phyloP scores from a whole-genome alignment of 306 rosid species.

The Lithocarpus polystachyus region DNA sequence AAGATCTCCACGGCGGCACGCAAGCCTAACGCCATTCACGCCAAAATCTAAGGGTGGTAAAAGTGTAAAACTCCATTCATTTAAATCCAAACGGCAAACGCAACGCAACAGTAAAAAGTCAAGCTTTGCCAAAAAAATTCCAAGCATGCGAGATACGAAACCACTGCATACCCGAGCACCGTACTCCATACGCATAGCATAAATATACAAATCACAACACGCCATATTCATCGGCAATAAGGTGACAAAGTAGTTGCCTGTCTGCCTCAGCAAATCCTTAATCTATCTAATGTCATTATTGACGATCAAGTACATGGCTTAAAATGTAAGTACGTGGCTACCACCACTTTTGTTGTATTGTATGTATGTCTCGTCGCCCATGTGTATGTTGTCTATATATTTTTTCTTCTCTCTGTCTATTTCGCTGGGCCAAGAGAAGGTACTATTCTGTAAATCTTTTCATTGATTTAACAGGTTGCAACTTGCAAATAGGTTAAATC shows the following conservation, averaged over 20 bases:
- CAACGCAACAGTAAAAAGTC: too few species aligned
- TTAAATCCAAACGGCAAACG: too few species aligned
- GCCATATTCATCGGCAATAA: background rate
- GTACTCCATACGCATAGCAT: too few species aligned
- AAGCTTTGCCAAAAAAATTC: too few species aligned
- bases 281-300: background rate
- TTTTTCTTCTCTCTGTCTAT: background rate
- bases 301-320: background rate
- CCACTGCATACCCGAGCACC: too few species aligned
- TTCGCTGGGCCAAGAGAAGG: background rate
- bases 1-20: too few species aligned
- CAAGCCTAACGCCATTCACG: too few species aligned
- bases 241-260: background rate
- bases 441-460: background rate
- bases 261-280: background rate
- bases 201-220: background rate
- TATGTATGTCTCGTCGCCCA: background rate
- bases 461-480: background rate
- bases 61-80: too few species aligned
- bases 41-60: too few species aligned
- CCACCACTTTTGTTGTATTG: background rate
- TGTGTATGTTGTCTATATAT: background rate
- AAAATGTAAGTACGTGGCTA: background rate
- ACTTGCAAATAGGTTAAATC: background rate
- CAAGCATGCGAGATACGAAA: too few species aligned